Evolutionary conservation across 2,329 filamentous ascomycete species (phyloP).

Genomic region (Ophiostoma fasciatum): DNA sequence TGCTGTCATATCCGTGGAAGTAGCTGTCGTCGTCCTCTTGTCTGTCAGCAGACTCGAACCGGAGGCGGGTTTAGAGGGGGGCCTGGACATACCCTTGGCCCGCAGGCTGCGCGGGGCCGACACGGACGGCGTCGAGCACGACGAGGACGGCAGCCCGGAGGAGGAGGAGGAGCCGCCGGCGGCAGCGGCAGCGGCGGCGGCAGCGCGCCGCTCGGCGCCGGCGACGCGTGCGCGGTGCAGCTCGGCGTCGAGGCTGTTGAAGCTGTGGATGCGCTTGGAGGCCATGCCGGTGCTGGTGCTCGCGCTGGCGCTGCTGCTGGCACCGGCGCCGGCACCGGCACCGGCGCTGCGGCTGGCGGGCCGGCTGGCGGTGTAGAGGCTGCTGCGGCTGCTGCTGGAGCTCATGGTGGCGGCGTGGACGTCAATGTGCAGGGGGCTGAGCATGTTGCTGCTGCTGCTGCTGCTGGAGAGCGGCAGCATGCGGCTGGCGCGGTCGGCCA

Average conservation of each 20-base stretch:
- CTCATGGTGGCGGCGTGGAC: conserved; percentile 3
- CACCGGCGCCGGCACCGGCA: not conserved
- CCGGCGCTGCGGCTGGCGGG: no score
- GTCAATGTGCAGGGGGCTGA: conserved; percentile 9
- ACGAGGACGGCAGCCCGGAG: not conserved
- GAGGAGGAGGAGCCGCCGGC: no score
- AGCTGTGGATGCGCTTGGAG: conserved; percentile 8
- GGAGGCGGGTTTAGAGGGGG: no score
- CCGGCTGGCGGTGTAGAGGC: not conserved
- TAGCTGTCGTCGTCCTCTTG: no score
- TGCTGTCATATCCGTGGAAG: no score
- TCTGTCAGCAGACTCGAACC: no score
- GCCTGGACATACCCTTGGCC: no score
- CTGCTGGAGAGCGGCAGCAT: not conserved
- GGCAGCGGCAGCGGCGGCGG: not conserved
- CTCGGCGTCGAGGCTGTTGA: conserved; percentile 11
- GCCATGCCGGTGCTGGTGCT: conserved; percentile 2
- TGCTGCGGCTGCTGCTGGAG: conserved; percentile 1
- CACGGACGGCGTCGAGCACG: conserved; percentile 1
- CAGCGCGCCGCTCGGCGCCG: not conserved
- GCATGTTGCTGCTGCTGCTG: not conserved
- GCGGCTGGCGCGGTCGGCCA: conserved; percentile 12
- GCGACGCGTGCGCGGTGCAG: not conserved
- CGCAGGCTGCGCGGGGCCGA: not conserved
- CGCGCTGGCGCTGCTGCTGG: not conserved